phyloP scores from a whole-genome alignment of 2,329 filamentous ascomycete species.

The Trichophyton benhamiae region DNA sequence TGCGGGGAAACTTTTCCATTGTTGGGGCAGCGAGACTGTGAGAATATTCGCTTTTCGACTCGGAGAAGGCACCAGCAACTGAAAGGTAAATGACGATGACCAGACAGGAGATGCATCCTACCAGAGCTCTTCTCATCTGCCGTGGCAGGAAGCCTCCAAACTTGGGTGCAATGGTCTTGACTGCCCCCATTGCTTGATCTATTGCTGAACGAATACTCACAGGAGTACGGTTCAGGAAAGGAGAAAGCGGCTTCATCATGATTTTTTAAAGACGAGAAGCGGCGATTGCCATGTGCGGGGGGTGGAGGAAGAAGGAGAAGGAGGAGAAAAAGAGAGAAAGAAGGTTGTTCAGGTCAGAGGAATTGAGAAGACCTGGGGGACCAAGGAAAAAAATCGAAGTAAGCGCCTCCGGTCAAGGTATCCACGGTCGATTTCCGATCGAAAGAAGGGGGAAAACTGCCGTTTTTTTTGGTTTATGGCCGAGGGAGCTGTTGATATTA shows the following conservation, averaged over 20 bases:
- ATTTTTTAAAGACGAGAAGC: background rate
- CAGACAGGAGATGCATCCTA: conserved; percentile 36
- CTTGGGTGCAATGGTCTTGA: conserved; percentile 1
- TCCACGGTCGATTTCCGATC: conserved; percentile 1
- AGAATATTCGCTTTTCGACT: conserved; percentile 14
- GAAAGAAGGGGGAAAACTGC: background rate
- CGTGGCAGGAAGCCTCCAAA: conserved; percentile 33
- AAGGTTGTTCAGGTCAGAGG: background rate
- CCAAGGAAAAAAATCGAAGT: background rate
- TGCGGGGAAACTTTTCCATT: conserved; percentile 44
- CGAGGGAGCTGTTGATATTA: conserved; percentile 1
- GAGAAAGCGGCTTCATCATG: conserved; percentile 1
- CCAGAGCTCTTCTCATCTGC: conserved; percentile 38
- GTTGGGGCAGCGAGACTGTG: conserved; percentile 13
- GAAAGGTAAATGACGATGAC: conserved; percentile 37
- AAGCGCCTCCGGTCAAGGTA: conserved; percentile 1
- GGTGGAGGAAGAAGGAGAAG: background rate
- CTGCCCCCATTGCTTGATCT: background rate
- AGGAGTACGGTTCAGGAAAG: background rate
- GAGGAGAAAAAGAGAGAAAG: background rate
- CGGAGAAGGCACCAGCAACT: conserved; percentile 30
- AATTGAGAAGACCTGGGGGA: background rate
- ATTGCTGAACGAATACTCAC: background rate
- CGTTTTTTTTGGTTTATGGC: conserved; percentile 1
- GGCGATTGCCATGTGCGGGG: background rate